Percentiles rank a stretch among this genome's conserved stretches.
phyloP scores from a whole-genome alignment of 805 yeast genomes.

The Lipomyces kockii region DNA sequence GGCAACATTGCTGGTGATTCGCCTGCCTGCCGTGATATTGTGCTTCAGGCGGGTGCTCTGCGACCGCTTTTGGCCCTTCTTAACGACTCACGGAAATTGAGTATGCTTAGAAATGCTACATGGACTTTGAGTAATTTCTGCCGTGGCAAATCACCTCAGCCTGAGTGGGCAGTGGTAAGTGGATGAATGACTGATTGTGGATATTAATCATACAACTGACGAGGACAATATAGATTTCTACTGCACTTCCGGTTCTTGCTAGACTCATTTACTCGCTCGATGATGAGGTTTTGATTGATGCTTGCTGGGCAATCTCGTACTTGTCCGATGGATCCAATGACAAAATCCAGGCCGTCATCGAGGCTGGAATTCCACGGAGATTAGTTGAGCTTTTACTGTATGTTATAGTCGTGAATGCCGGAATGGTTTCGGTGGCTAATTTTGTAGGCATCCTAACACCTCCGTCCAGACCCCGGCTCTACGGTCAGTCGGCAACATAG shows the following conservation, averaged over 20 bases:
- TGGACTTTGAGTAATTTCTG: slow-evolving; percentile 98
- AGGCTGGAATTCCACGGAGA: slow-evolving; percentile 92
- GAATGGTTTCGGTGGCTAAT: neutral
- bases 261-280: slow-evolving; percentile 89
- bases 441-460: slow-evolving; percentile 69
- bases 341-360: slow-evolving; percentile 95
- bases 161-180: slow-evolving; percentile 74
- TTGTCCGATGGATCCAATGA: slow-evolving; percentile 90
- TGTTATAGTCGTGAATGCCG: neutral
- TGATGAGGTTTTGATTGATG: slow-evolving; percentile 91
- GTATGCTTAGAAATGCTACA: slow-evolving; percentile 94
- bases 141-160: slow-evolving; percentile 95
- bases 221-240: slow-evolving; percentile 56
- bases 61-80: slow-evolving; percentile 81
- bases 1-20: slow-evolving; percentile 99
- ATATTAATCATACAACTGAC: neutral
- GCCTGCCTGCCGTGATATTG: slow-evolving; percentile 85
- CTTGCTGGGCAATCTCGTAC: slow-evolving; percentile 98
- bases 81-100: slow-evolving; percentile 72
- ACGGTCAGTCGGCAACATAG: slow-evolving; percentile 97
- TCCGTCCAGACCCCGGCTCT: slow-evolving; percentile 95
- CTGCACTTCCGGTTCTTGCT: slow-evolving; percentile 89
- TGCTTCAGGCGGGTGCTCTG: slow-evolving; percentile 83
- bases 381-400: slow-evolving; percentile 76
- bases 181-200: neutral